Conservation (phyloP, 257 asterid species). For the Eucommia ulmoides region DNA sequence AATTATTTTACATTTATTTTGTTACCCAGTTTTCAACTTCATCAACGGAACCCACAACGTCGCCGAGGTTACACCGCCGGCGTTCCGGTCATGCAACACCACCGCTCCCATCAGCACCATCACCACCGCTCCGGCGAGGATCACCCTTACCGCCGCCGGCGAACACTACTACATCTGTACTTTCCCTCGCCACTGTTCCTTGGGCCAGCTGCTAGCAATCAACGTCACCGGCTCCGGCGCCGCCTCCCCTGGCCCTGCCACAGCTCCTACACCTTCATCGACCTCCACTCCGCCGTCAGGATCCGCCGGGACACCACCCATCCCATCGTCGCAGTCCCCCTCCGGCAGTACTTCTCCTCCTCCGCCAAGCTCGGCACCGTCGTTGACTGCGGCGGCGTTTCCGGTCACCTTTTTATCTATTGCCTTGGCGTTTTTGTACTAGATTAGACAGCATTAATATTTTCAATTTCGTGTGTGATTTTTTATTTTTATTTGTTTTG, state of each 20-base stretch:
- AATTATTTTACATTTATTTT: no score
- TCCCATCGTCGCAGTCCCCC: slow-evolving; percentile 17
- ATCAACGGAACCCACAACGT: slow-evolving; percentile 40
- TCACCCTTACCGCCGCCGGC: slow-evolving; percentile 39
- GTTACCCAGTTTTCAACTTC: slow-evolving; percentile 62
- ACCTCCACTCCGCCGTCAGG: slow-evolving; percentile 17
- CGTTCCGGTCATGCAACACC: slow-evolving; percentile 46
- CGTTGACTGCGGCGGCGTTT: slow-evolving; percentile 25
- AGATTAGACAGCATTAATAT: no score
- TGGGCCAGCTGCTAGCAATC: slow-evolving; percentile 53
- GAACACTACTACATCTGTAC: slow-evolving; percentile 64
- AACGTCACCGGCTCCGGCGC: slow-evolving; percentile 34
- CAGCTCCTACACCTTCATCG: slow-evolving; percentile 12
- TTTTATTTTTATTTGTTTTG: no score
- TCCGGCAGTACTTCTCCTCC: slow-evolving; percentile 18
- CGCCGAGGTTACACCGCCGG: slow-evolving; percentile 23
- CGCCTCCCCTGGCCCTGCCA: slow-evolving; percentile 7
- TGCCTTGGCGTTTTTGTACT: slow-evolving; percentile 40
- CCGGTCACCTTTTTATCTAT: slow-evolving; percentile 51
- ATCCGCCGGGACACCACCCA: slow-evolving; percentile 15
- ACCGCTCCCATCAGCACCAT: slow-evolving; percentile 16
- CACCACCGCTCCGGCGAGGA: slow-evolving; percentile 44
- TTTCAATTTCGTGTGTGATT: background rate
- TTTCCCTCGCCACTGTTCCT: slow-evolving; percentile 37
- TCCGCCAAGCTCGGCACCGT: slow-evolving; percentile 29